Conservation (phyloP, 805 yeast species). For the Starmerella tilneyi region DNA sequence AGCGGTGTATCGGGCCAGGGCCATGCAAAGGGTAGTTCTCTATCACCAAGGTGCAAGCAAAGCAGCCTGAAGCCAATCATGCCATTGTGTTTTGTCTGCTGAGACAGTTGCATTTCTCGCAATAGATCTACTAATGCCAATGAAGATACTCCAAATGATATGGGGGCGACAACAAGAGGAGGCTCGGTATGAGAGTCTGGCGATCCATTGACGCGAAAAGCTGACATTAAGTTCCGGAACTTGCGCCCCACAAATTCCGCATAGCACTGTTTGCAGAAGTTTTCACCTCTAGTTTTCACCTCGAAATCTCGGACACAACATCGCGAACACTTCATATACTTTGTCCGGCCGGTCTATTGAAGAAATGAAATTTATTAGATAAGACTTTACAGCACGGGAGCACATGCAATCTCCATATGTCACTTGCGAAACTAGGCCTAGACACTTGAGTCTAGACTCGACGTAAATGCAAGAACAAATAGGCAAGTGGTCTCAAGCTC, state of each 20-base stretch:
- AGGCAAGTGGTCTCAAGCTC: background rate
- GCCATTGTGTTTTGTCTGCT: constrained; percentile 50
- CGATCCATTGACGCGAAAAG: constrained; percentile 57
- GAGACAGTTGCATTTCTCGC: constrained; percentile 51
- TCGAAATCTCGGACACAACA: constrained; percentile 3
- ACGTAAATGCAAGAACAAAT: background rate
- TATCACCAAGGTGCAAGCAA: constrained; percentile 37
- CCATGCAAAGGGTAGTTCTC: constrained; percentile 17
- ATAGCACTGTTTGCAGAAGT: constrained; percentile 58
- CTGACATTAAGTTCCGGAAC: constrained; percentile 72
- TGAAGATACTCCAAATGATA: constrained; percentile 61
- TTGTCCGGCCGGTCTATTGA: background rate
- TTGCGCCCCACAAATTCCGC: constrained; percentile 62
- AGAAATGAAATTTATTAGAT: background rate
- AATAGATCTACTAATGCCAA: constrained; percentile 59
- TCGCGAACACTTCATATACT: constrained; percentile 3
- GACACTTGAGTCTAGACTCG: background rate
- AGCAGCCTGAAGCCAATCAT: constrained; percentile 55
- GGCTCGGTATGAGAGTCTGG: constrained; percentile 36
- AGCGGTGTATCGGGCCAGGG: constrained; percentile 19
- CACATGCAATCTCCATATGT: background rate
- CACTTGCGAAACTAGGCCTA: background rate
- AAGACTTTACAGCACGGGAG: background rate
- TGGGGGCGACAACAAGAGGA: constrained; percentile 32
- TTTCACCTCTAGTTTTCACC: constrained; percentile 41